These are phyloP conservation scores for Pichia manshurica DNA, from an alignment of 805 yeast species.

Conservation along the genomic window DNA sequence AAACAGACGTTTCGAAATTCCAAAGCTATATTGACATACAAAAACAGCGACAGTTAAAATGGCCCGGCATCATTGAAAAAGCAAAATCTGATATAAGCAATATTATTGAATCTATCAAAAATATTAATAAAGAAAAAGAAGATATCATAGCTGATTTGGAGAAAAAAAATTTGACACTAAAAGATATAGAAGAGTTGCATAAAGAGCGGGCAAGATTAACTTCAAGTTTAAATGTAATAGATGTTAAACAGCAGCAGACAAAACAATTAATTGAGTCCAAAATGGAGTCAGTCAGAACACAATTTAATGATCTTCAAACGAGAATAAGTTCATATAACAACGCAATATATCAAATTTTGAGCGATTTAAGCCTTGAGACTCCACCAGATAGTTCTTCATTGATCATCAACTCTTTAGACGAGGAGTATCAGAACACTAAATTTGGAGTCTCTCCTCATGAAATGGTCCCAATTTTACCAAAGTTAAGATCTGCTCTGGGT, in stretches of 20 bases:
- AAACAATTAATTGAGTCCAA: conserved; percentile 42
- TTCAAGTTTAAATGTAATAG: conserved; percentile 42
- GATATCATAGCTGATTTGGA: conserved; percentile 43
- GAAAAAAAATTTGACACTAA: conserved; percentile 53
- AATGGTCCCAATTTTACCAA: conserved; percentile 31
- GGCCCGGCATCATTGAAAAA: conserved; percentile 56
- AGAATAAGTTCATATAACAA: conserved; percentile 53
- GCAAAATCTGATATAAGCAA: conserved; percentile 48
- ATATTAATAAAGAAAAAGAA: conserved; percentile 32
- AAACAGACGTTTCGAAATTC: conserved; percentile 65
- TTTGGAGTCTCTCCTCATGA: conserved; percentile 43
- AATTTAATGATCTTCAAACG: conserved; percentile 46
- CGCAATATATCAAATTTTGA: conserved; percentile 44
- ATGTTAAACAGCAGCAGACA: conserved; percentile 38
- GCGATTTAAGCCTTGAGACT: conserved; percentile 15
- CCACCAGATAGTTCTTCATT: conserved; percentile 19
- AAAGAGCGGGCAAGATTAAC: conserved; percentile 55
- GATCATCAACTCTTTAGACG: conserved; percentile 22
- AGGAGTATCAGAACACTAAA: conserved; percentile 34
- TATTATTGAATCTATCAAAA: conserved; percentile 36
- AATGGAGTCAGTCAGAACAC: conserved; percentile 43
- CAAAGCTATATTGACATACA: conserved; percentile 65
- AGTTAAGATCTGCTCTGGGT: conserved; percentile 28
- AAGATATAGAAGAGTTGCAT: conserved; percentile 58
- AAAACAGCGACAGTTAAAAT: conserved; percentile 56